These are phyloP conservation scores for Aureobasidium namibiae DNA, from an alignment of 2,329 filamentous ascomycete species.

Conservation along the genomic window DNA sequence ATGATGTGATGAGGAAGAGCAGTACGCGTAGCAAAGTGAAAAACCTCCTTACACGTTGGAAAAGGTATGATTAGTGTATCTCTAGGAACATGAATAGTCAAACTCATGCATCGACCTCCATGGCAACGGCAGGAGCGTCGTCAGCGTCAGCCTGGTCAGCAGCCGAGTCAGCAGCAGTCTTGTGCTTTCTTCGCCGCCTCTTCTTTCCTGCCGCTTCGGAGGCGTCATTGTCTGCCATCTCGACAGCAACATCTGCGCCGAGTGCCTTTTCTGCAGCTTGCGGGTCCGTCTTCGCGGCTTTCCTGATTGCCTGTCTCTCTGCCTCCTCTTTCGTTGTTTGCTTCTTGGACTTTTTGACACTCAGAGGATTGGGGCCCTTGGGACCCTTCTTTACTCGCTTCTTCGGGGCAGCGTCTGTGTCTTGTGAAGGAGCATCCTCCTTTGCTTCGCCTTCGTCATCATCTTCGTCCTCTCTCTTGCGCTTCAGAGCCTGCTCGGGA, in stretches of 20 bases:
- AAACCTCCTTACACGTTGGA: neutral
- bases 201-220: constrained; percentile 19
- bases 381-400: constrained; percentile 53
- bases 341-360: constrained; percentile 62
- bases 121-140: neutral
- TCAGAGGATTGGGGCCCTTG: constrained; percentile 64
- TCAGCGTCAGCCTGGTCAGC: constrained; percentile 15
- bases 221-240: neutral
- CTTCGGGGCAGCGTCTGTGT: constrained; percentile 31
- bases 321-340: constrained; percentile 14
- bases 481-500: constrained; percentile 19
- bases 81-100: neutral
- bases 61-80: constrained; percentile 11
- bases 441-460: constrained; percentile 22
- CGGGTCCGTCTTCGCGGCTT: constrained; percentile 22
- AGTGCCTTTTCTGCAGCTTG: constrained; percentile 20
- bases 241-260: constrained; percentile 5
- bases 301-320: constrained; percentile 15
- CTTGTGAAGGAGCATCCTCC: constrained; percentile 37
- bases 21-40: neutral
- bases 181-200: constrained; percentile 22
- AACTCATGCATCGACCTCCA: constrained; percentile 11
- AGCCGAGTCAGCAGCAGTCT: constrained; percentile 12
- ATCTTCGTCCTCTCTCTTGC: constrained; percentile 23
- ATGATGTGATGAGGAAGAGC: neutral